Evolutionary conservation across 176 grass and related monocot genomes (phyloP).

Genomic region (Carex parvula): DNA sequence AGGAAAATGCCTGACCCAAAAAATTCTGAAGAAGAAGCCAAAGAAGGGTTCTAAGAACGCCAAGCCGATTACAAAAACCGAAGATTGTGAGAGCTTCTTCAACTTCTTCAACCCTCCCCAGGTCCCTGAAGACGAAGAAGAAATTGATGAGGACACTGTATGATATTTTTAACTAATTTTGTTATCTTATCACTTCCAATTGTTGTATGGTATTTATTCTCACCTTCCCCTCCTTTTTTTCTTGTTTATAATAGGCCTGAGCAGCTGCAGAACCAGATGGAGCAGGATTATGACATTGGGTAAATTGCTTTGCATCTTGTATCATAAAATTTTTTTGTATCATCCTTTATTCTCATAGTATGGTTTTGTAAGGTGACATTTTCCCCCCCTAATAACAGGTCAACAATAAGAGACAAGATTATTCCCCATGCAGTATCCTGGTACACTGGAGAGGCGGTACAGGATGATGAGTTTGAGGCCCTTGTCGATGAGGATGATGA

Average conservation of each 20-base stretch:
- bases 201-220: background rate
- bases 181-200: background rate
- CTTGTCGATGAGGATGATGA: slow-evolving; percentile 64
- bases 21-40: slow-evolving; percentile 90
- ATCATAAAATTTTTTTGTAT: too few relatives aligned
- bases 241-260: slow-evolving; percentile 63
- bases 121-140: slow-evolving; percentile 84
- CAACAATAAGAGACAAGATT: slow-evolving; percentile 94
- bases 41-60: slow-evolving; percentile 88
- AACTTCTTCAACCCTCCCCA: slow-evolving; percentile 98
- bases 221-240: background rate
- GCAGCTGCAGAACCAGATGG: slow-evolving; percentile 89
- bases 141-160: slow-evolving; percentile 95
- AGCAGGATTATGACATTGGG: slow-evolving; percentile 97
- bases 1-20: slow-evolving; percentile 87
- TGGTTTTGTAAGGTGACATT: slow-evolving; percentile 3
- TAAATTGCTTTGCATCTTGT: slow-evolving; percentile 28
- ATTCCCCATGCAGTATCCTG: slow-evolving; percentile 92
- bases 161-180: slow-evolving; percentile 6
- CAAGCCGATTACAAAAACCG: slow-evolving; percentile 84
- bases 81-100: slow-evolving; percentile 93
- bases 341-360: background rate
- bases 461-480: slow-evolving; percentile 69
- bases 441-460: slow-evolving; percentile 78
- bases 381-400: slow-evolving; percentile 34